Evolutionary conservation across 371 early-diverging fungal genomes (phyloP), one percentile per base, ranked within the genome.

Genomic region (Synchytrium microbalum): DNA sequence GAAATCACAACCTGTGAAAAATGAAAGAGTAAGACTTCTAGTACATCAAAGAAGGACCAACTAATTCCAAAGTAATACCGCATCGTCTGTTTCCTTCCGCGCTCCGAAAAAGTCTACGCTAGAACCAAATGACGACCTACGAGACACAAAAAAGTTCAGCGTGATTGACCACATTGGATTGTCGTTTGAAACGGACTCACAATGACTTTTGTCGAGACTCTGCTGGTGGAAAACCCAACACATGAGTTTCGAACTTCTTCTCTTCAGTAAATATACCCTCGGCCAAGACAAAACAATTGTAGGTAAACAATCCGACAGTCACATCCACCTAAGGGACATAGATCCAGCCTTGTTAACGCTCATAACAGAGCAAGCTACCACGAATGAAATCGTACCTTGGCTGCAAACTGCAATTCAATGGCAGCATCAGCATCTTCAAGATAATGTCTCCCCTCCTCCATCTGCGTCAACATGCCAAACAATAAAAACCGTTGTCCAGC

Each of bases 381-480:
- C 28, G 46, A n/a, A 59, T 27, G 25, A n/a, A 0, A 3, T 32
- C 54, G 0, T 58, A 66, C 74, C 55, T 61, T 58, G 3, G 31
- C 67, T 2, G 76, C 68, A 38, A 85, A 72, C 57, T 89, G 82
- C 26, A 92, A 73, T 66, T 88, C 86, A 38, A 95, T 83, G 31
- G 80, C 72, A 10, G 80, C 85, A 56, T 89, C 90, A 27, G 81
- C 79, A 69, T 95, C 95, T 72, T 95, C 95, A n/a, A 95, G 73
- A 71, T 82, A 85, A 32, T 85, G 70, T 59, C 86, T 88, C 14
- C 92, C 92, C 62, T 89, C 90, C 58, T 88, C 84, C 57, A 90
- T 77, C 70, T 86, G 85, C 19, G 92, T 84, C 64, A 95, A 71
- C 93, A 95, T 92, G 1, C 95, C 95, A 73, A 92, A 88, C 38